Conservation (phyloP, 495 filamentous ascomycete genomes). For the Penicillium antarcticum region DNA sequence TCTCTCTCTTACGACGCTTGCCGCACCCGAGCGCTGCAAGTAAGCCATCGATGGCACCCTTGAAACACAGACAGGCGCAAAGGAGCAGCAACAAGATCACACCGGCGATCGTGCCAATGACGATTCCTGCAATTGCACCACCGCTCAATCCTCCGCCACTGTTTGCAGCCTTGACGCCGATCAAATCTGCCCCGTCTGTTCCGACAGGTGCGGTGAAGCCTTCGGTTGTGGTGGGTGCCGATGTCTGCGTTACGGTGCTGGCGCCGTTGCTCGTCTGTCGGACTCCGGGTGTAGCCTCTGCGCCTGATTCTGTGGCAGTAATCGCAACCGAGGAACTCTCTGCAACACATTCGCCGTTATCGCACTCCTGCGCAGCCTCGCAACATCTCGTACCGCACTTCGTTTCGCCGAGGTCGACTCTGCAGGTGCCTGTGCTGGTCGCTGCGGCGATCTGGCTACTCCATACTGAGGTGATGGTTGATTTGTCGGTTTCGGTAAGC, state of each 20-base stretch:
- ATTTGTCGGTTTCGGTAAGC: slow-evolving; percentile 58
- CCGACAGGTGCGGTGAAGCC: slow-evolving; percentile 55
- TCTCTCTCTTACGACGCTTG: slow-evolving; percentile 45
- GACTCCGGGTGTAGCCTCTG: slow-evolving; percentile 50
- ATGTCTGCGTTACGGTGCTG: slow-evolving; percentile 53
- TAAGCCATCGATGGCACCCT: slow-evolving; percentile 59
- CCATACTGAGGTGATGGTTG: slow-evolving; percentile 65
- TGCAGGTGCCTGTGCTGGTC: slow-evolving; percentile 51
- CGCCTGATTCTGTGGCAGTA: slow-evolving; percentile 26
- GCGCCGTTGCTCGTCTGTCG: slow-evolving; percentile 66
- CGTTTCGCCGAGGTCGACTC: slow-evolving; percentile 55
- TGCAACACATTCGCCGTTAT: slow-evolving; percentile 32
- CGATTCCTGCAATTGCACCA: slow-evolving; percentile 93
- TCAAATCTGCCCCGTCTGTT: slow-evolving; percentile 47
- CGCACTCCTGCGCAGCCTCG: slow-evolving; percentile 65
- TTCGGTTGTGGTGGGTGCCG: slow-evolving; percentile 54
- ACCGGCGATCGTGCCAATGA: slow-evolving; percentile 80
- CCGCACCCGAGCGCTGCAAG: slow-evolving; percentile 65
- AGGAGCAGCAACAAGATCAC: slow-evolving; percentile 68
- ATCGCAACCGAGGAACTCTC: slow-evolving; percentile 38
- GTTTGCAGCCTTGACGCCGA: slow-evolving; percentile 37
- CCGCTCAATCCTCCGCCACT: slow-evolving; percentile 59
- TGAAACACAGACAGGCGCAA: slow-evolving; percentile 71
- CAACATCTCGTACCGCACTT: slow-evolving; percentile 77
- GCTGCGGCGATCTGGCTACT: slow-evolving; percentile 48